Conservation (phyloP, 2,329 filamentous ascomycete genomes). For the Trichoderma sp. region DNA sequence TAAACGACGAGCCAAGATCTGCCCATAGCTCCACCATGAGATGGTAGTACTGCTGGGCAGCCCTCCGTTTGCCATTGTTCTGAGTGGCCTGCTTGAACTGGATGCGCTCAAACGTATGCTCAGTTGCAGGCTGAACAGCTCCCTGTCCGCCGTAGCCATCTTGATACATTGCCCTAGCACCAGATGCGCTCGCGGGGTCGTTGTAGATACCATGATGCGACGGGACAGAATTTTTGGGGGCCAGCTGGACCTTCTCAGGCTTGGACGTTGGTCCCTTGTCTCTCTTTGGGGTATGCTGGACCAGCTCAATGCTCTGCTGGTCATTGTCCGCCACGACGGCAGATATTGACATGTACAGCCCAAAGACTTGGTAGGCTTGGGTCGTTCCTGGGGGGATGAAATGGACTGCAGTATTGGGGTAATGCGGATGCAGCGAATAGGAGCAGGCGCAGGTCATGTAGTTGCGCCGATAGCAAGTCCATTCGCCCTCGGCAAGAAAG, state of each 20-base stretch:
- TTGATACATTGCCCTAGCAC: slow-evolving; percentile 39
- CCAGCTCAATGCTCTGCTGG: slow-evolving; percentile 75
- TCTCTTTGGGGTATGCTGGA: slow-evolving; percentile 88
- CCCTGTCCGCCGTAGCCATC: slow-evolving; percentile 37
- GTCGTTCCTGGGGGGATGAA: slow-evolving; percentile 50
- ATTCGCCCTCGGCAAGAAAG: slow-evolving; percentile 75
- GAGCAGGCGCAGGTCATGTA: slow-evolving; percentile 86
- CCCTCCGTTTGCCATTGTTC: slow-evolving; percentile 87
- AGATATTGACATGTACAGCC: slow-evolving; percentile 80
- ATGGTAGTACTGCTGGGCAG: slow-evolving; percentile 89
- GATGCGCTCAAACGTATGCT: slow-evolving; percentile 77
- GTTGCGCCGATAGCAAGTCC: slow-evolving; percentile 90
- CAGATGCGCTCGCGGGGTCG: slow-evolving; percentile 32
- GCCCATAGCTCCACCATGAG: slow-evolving; percentile 82
- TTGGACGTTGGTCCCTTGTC: slow-evolving; percentile 81
- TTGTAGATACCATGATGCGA: slow-evolving; percentile 47
- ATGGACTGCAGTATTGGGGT: slow-evolving; percentile 45
- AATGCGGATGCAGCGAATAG: slow-evolving; percentile 63
- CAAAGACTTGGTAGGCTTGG: slow-evolving; percentile 63
- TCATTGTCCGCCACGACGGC: slow-evolving; percentile 75
- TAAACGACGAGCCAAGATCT: slow-evolving; percentile 52
- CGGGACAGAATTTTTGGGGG: slow-evolving; percentile 62
- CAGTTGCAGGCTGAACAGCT: slow-evolving; percentile 42
- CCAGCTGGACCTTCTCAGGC: slow-evolving; percentile 66
- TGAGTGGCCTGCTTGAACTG: slow-evolving; percentile 93